These are phyloP conservation scores for Suillus bovinus DNA, from an alignment of 768 basidiomycete genomes.

Conservation along the genomic window DNA sequence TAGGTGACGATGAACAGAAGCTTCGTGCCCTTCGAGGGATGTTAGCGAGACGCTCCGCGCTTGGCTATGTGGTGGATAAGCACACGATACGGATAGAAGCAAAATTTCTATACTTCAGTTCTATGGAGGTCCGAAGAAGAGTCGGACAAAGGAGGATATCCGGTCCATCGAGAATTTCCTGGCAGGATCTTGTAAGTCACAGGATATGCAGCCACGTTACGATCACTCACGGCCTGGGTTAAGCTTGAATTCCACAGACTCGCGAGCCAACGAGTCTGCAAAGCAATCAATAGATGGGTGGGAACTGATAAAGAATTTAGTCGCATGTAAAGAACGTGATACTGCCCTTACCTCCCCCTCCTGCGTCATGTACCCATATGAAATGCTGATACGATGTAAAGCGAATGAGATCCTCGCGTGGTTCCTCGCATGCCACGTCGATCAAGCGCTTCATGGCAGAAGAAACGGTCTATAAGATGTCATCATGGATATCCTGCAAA, in stretches of 20 bases:
- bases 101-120: constrained; percentile 38
- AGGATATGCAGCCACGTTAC: background rate
- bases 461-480: background rate
- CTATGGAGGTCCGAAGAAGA: constrained; percentile 37
- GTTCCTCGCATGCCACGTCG: constrained; percentile 36
- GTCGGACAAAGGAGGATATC: constrained; percentile 45
- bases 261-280: constrained; percentile 51
- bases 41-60: constrained; percentile 39
- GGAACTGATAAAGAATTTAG: constrained; percentile 27
- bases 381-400: constrained; percentile 57
- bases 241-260: constrained; percentile 42
- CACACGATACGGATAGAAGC: background rate
- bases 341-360: constrained; percentile 38
- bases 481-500: background rate
- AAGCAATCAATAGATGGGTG: constrained; percentile 32
- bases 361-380: constrained; percentile 47
- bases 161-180: constrained; percentile 34
- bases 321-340: background rate
- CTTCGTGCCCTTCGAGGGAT: constrained; percentile 40
- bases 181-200: constrained; percentile 9
- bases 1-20: constrained; percentile 38
- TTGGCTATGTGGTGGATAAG: constrained; percentile 37
- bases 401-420: constrained; percentile 40
- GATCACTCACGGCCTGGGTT: background rate
- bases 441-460: constrained; percentile 36